Evolutionary conservation across 768 basidiomycete species (phyloP).

Genomic region (Boletus rex-veris): DNA sequence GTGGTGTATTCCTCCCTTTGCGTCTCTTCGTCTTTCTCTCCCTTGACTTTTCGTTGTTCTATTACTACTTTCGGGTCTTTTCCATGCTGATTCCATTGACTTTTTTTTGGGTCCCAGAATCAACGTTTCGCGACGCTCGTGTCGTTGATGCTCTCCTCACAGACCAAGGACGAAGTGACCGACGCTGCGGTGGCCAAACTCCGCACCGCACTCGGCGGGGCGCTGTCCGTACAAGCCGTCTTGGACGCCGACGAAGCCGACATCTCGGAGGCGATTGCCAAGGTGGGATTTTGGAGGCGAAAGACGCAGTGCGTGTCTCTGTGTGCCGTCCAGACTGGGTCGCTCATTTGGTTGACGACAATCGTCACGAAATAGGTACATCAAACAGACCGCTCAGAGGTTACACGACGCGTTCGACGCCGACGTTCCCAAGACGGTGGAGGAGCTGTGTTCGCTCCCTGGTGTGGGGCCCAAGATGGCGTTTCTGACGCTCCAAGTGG

Average conservation of each 20-base stretch:
- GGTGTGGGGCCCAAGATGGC: conserved; percentile 99
- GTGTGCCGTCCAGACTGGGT: too few relatives aligned
- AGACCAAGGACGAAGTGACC: conserved; percentile 91
- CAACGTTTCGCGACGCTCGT: conserved; percentile 82
- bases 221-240: conserved; percentile 70
- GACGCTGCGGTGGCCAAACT: conserved; percentile 75
- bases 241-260: conserved; percentile 55
- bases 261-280: conserved; percentile 76
- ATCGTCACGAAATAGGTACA: conserved; percentile 46
- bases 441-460: conserved; percentile 80
- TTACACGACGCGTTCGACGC: conserved; percentile 71
- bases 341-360: too few relatives aligned
- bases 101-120: conserved; percentile 37
- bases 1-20: too few relatives aligned
- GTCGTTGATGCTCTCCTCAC: conserved; percentile 92
- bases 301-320: conserved; percentile 61
- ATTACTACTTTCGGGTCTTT: too few relatives aligned
- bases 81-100: too few relatives aligned
- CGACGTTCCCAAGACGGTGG: conserved; percentile 86
- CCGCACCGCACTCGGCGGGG: conserved; percentile 70
- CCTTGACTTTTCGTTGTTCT: too few relatives aligned
- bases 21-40: too few relatives aligned
- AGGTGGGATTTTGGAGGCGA: conserved; percentile 90
- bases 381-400: conserved; percentile 67
- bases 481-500: conserved; percentile 76